A percentile compares a stretch with the other conserved stretches of the same genome.
These are phyloP conservation scores for Catharanthus roseus DNA, from an alignment of 257 asterid genomes.

Conservation along the genomic window DNA sequence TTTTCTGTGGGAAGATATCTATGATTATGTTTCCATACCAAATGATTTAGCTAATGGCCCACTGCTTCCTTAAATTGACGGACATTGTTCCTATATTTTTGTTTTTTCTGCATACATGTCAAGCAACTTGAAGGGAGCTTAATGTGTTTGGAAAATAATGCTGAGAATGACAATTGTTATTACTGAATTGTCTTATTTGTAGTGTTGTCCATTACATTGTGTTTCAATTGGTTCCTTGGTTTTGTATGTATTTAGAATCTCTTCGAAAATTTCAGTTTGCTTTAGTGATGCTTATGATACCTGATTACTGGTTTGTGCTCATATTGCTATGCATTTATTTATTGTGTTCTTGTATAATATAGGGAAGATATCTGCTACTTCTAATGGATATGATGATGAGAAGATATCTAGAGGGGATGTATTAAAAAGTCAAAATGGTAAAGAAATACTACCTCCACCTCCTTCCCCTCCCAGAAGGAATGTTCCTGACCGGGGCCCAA, in stretches of 20 bases:
- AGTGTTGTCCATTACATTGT: background rate
- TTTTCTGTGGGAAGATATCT: background rate
- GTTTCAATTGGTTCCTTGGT: background rate
- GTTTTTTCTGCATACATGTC: background rate
- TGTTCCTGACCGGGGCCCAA: slow-evolving; percentile 42
- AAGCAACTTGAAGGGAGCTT: background rate
- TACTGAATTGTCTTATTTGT: background rate
- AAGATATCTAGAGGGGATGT: slow-evolving; percentile 43
- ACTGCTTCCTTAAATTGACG: background rate
- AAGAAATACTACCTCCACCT: slow-evolving; percentile 65
- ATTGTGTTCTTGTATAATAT: slow-evolving; percentile 20
- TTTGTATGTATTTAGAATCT: background rate
- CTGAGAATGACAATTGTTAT: background rate
- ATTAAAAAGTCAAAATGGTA: slow-evolving; percentile 44
- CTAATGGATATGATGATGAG: slow-evolving; percentile 54
- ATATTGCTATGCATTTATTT: background rate
- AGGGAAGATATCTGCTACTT: slow-evolving; percentile 43
- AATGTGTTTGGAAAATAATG: background rate
- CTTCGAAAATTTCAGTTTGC: background rate
- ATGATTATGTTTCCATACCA: background rate
- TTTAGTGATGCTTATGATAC: background rate
- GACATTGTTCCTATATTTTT: background rate
- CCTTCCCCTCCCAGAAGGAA: slow-evolving; percentile 66
- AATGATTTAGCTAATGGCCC: background rate
- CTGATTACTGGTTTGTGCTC: background rate